phyloP scores from a whole-genome alignment of 176 grass and related monocot species.

The Eleusine coracana region DNA sequence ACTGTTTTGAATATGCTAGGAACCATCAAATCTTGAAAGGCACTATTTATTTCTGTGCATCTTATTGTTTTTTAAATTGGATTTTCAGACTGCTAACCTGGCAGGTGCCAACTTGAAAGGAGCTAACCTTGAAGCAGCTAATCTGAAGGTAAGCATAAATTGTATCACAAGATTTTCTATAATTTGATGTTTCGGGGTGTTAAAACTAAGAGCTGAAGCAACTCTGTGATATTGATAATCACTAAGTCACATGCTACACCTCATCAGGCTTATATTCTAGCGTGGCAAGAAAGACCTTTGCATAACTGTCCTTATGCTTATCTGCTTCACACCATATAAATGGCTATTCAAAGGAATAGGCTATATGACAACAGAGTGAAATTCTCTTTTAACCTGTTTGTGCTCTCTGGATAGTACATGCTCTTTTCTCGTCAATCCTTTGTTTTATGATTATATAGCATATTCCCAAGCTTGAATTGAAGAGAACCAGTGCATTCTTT shows the following conservation, averaged over 20 bases:
- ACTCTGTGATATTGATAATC: conserved; percentile 11
- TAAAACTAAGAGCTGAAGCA: conserved; percentile 23
- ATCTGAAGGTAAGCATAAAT: conserved; percentile 77
- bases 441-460: not conserved
- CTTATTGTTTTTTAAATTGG: conserved; percentile 34
- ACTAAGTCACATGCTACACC: not conserved
- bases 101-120: conserved; percentile 61
- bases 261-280: conserved; percentile 11
- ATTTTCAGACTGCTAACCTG: conserved; percentile 84
- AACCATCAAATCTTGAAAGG: conserved; percentile 24
- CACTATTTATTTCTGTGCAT: conserved; percentile 25
- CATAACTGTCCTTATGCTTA: not conserved
- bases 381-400: not conserved
- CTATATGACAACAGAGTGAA: not conserved
- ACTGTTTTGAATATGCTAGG: not conserved
- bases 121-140: conserved; percentile 96
- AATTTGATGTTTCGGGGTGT: not conserved
- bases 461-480: conserved; percentile 16
- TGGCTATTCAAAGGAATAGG: not conserved
- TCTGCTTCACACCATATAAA: not conserved
- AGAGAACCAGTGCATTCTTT: not conserved
- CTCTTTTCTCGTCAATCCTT: not conserved
- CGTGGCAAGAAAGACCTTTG: not conserved
- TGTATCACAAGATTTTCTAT: not conserved
- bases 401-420: not conserved